Percentiles rank a stretch among this genome's conserved stretches.
These are phyloP conservation scores for Cadophora sp. DNA, from an alignment of 2,329 filamentous ascomycete genomes.

Conservation along the genomic window DNA sequence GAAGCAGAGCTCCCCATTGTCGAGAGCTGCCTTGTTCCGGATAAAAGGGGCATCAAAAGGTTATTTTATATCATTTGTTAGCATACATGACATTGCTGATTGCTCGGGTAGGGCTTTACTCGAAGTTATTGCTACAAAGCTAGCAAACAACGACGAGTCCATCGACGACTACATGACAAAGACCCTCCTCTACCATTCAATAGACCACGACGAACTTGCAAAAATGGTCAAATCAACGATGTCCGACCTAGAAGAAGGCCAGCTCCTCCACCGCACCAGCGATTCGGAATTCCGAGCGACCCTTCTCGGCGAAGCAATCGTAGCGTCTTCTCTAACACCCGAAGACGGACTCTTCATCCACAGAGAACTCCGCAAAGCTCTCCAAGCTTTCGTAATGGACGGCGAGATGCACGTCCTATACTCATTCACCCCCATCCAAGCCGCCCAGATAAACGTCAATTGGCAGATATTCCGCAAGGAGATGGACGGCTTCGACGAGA, in stretches of 20 bases:
- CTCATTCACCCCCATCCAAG: slow-evolving; percentile 76
- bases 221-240: slow-evolving; percentile 65
- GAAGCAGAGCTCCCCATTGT: slow-evolving; percentile 75
- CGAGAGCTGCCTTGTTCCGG: slow-evolving; percentile 70
- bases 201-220: slow-evolving; percentile 56
- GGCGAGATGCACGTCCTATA: slow-evolving; percentile 83
- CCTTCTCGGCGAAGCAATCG: slow-evolving; percentile 71
- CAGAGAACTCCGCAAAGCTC: slow-evolving; percentile 69
- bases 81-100: slow-evolving; percentile 18
- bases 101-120: slow-evolving; percentile 66
- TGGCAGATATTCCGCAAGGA: slow-evolving; percentile 77
- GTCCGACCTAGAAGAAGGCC: slow-evolving; percentile 59
- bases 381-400: slow-evolving; percentile 79
- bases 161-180: slow-evolving; percentile 72
- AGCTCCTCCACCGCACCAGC: slow-evolving; percentile 60
- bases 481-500: slow-evolving; percentile 74
- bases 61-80: slow-evolving; percentile 40
- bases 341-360: slow-evolving; percentile 79
- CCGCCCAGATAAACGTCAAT: slow-evolving; percentile 62
- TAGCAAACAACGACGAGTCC: slow-evolving; percentile 69
- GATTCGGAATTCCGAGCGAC: slow-evolving; percentile 65
- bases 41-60: slow-evolving; percentile 73
- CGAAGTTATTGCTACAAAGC: slow-evolving; percentile 71
- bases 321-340: slow-evolving; percentile 74
- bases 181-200: slow-evolving; percentile 69